Conservation (phyloP, 129 eudicot genomes). For the Lonicera japonica region DNA sequence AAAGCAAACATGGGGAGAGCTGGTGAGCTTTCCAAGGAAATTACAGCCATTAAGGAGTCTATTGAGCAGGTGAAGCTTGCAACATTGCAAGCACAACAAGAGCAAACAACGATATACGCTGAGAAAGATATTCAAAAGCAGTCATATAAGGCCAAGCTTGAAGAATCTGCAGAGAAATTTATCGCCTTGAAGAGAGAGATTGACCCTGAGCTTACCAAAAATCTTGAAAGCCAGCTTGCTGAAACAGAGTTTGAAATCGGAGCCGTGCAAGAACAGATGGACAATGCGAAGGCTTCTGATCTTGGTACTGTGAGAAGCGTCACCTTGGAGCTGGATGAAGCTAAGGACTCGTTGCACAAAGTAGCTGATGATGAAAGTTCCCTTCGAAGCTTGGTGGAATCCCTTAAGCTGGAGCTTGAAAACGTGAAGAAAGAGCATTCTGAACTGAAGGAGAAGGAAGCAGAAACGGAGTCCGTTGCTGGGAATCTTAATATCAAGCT, state of each 20-base stretch:
- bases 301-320: constrained; percentile 53
- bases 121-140: constrained; percentile 66
- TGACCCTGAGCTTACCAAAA: constrained; percentile 42
- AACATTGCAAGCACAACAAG: constrained; percentile 45
- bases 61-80: constrained; percentile 58
- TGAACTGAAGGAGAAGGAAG: constrained; percentile 65
- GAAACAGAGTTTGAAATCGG: constrained; percentile 50
- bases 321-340: constrained; percentile 65
- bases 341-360: constrained; percentile 71
- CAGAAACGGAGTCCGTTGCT: constrained; percentile 59
- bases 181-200: constrained; percentile 44
- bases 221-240: constrained; percentile 46
- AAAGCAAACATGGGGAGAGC: constrained; percentile 43
- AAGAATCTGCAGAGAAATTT: constrained; percentile 63
- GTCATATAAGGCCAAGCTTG: constrained; percentile 52
- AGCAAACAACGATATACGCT: constrained; percentile 38
- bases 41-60: constrained; percentile 40
- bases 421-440: constrained; percentile 56
- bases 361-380: constrained; percentile 68
- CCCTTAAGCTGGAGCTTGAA: constrained; percentile 59
- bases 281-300: constrained; percentile 48
- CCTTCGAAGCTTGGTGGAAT: constrained; percentile 54
- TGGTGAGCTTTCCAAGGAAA: constrained; percentile 58
- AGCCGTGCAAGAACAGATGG: constrained; percentile 41
- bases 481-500: constrained; percentile 68